A percentile compares a stretch with the other conserved stretches of the same genome.
Conservation (phyloP, 768 basidiomycete species). For the Suillus fuscotomentosus region DNA sequence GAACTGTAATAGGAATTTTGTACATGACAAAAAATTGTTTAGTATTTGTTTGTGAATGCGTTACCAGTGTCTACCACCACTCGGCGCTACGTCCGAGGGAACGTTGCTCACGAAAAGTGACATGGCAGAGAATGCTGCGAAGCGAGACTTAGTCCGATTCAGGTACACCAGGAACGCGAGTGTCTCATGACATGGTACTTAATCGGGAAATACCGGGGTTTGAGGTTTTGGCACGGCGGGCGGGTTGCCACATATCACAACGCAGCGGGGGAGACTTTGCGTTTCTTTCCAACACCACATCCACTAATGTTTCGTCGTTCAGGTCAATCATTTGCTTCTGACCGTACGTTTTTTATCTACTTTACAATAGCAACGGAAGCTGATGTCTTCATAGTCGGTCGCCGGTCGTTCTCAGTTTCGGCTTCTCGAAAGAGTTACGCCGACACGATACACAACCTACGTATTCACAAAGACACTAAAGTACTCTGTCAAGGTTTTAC, state of each 20-base stretch:
- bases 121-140: constrained; percentile 10
- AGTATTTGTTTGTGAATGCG: constrained; percentile 7
- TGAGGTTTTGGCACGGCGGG: constrained; percentile 24
- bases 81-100: background rate
- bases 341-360: constrained; percentile 39
- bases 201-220: constrained; percentile 1
- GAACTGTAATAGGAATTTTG: constrained; percentile 14
- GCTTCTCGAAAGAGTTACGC: constrained; percentile 76
- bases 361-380: background rate
- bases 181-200: background rate
- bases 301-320: constrained; percentile 57
- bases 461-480: constrained; percentile 92
- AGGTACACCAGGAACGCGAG: background rate
- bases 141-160: background rate
- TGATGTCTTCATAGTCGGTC: constrained; percentile 45
- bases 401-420: constrained; percentile 81
- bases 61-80: constrained; percentile 3
- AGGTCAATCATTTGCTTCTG: constrained; percentile 52
- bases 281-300: constrained; percentile 11
- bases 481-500: constrained; percentile 93
- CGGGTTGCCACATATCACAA: constrained; percentile 15
- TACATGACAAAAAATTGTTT: constrained; percentile 16
- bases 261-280: constrained; percentile 8
- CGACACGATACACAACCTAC: constrained; percentile 87
- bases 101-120: background rate